Percentiles rank a stretch among this genome's conserved stretches.
Conservation (phyloP, 345 rosid species). For the Angophora floribunda region DNA sequence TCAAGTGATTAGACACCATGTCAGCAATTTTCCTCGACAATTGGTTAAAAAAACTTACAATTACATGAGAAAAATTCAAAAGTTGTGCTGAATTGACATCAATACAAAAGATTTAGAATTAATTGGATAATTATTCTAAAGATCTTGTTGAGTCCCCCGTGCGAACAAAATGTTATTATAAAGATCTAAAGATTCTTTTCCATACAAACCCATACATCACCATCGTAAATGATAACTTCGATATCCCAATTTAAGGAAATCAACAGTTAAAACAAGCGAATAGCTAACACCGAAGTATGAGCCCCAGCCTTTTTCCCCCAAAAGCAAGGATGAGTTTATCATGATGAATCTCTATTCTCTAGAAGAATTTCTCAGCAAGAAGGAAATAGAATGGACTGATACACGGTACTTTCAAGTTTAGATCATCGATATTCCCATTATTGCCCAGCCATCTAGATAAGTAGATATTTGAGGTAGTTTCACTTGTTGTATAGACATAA, state of each 20-base stretch:
- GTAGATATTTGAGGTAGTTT: neutral
- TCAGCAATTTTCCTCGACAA: rapidly evolving
- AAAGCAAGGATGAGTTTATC: neutral
- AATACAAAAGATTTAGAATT: neutral
- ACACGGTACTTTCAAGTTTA: neutral
- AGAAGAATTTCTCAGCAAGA: neutral
- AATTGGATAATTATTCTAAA: neutral
- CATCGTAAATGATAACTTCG: neutral
- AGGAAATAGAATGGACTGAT: neutral
- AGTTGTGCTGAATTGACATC: too few species aligned
- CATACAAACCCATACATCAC: neutral
- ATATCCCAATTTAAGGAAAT: neutral
- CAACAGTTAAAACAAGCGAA: neutral
- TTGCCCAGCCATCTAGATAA: neutral
- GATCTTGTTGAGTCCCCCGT: neutral
- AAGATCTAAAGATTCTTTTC: neutral
- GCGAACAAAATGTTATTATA: neutral
- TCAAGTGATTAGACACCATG: neutral
- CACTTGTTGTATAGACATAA: neutral
- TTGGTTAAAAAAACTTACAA: too few species aligned
- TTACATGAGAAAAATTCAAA: too few species aligned
- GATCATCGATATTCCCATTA: neutral
- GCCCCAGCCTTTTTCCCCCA: neutral
- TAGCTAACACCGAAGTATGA: neutral
- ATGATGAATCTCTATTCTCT: neutral